Evolutionary conservation across 192 early-diverging fungal species (phyloP), one percentile per base, ranked within the genome.

Genomic region (Podila epigama): DNA sequence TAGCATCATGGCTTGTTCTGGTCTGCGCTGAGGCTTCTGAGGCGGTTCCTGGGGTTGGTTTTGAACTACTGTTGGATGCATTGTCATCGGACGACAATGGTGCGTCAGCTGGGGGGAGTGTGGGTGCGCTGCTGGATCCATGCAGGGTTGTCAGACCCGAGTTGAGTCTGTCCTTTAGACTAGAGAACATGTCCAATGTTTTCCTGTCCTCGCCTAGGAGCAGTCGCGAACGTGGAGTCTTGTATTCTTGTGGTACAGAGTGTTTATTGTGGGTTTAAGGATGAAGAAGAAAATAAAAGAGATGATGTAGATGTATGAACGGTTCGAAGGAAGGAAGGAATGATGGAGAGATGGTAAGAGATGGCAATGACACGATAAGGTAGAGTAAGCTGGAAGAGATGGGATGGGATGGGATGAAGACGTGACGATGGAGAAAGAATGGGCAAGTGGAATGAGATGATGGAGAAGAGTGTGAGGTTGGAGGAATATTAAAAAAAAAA

Each of bases 151-250:
- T 48, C 51, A 75, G 51, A 67, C 71, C 42, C 10, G 71, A 67
- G 48, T 63, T 67, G 52, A 75, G 59, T 60, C 58, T 66, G 41
- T 63, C 71, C 25, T 75, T 75, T 35, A 75, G 66, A 31, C 64
- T 66, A 8, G 71, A 75, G 64, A 75, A 67, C 71, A 75, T 75
- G 33, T 18, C 51, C 20, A 39, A 22, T 18, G 8, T 25, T 52
- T 22, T 15, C 15, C 7, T 22, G 51, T 22, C 27, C 9, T 18
- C 7, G 51, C 9, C 18, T 22, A 52, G 27, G 51, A 22, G 27
- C 15, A 7, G 8, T 13, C 15, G 51, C 9, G 27, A 22, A 25
- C 15, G 27, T 9, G 51, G 7, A 52, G 51, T 22, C 18, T 22
- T 10, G 27, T 52, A 25, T 18, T 9, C 27, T 9, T 22, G 22